Evolutionary conservation across 2,329 filamentous ascomycete genomes (phyloP).

Genomic region (Colletotrichum sp.): DNA sequence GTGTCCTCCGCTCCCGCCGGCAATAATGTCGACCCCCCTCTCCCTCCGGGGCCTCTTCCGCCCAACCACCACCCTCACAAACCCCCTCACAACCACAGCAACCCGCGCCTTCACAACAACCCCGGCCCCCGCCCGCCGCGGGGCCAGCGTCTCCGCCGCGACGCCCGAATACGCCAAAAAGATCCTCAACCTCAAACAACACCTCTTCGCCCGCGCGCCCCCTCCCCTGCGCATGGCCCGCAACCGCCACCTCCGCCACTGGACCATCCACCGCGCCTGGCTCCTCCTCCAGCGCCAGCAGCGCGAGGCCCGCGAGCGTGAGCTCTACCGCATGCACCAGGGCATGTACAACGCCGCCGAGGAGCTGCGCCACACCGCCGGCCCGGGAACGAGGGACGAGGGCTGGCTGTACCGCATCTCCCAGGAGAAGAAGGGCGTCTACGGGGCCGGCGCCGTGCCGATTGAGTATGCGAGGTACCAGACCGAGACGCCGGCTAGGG

Average conservation of each 20-base stretch:
- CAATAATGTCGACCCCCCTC: not conserved
- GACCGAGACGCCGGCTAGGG: slow-evolving; percentile 79
- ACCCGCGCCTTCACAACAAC: slow-evolving; percentile 21
- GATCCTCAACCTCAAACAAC: slow-evolving; percentile 49
- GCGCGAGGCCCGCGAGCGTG: slow-evolving; percentile 66
- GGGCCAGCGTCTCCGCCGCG: slow-evolving; percentile 27
- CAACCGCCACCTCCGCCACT: slow-evolving; percentile 88
- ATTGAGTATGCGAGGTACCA: slow-evolving; percentile 90
- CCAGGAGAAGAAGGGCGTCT: slow-evolving; percentile 90
- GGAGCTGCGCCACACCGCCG: slow-evolving; percentile 70
- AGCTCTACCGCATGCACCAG: slow-evolving; percentile 80
- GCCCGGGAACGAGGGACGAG: slow-evolving; percentile 61
- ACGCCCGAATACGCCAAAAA: slow-evolving; percentile 44
- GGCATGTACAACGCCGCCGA: slow-evolving; percentile 87
- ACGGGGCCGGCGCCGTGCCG: slow-evolving; percentile 73
- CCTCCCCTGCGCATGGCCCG: slow-evolving; percentile 87
- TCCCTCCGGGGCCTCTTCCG: not conserved
- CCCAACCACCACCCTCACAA: not conserved
- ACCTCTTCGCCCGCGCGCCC: slow-evolving; percentile 57
- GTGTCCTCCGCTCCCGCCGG: not conserved
- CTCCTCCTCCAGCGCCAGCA: slow-evolving; percentile 76
- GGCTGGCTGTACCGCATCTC: slow-evolving; percentile 85
- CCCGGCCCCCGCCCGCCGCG: slow-evolving; percentile 1
- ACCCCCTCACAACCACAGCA: not conserved
- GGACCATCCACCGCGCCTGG: slow-evolving; percentile 99